phyloP scores from a whole-genome alignment of 257 asterid species.

The Solanum megistacrolobum region DNA sequence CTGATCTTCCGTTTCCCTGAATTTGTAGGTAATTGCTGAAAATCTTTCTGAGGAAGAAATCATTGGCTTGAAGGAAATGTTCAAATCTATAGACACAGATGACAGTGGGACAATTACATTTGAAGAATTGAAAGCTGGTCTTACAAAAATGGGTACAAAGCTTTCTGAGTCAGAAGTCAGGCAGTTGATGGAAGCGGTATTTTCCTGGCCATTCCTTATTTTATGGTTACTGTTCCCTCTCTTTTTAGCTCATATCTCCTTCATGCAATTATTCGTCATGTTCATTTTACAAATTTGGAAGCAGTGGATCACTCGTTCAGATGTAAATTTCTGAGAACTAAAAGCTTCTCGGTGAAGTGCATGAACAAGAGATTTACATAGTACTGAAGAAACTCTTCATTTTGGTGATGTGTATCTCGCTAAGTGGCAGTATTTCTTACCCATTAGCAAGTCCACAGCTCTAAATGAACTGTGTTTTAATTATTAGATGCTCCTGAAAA shows the following conservation, averaged over 20 bases:
- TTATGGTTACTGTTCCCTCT: neutral
- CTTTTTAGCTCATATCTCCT: neutral
- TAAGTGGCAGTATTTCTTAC: neutral
- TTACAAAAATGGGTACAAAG: slow-evolving; percentile 88
- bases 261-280: neutral
- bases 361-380: neutral
- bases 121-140: slow-evolving; percentile 90
- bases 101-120: slow-evolving; percentile 82
- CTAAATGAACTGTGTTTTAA: neutral
- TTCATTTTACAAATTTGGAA: neutral
- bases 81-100: slow-evolving; percentile 91
- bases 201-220: neutral
- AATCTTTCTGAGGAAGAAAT: slow-evolving; percentile 95
- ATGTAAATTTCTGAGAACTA: neutral
- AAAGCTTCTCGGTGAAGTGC: neutral
- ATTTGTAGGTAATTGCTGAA: slow-evolving; percentile 75
- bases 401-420: neutral
- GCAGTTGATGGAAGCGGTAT: slow-evolving; percentile 93
- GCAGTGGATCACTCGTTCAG: neutral
- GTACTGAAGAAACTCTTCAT: neutral
- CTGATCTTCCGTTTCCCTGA: neutral
- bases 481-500: neutral
- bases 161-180: slow-evolving; percentile 87
- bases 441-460: neutral
- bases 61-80: slow-evolving; percentile 92